A percentile compares a stretch with the other conserved stretches of the same genome.
Conservation (phyloP, 257 asterid genomes). For the Linaria vulgaris region DNA sequence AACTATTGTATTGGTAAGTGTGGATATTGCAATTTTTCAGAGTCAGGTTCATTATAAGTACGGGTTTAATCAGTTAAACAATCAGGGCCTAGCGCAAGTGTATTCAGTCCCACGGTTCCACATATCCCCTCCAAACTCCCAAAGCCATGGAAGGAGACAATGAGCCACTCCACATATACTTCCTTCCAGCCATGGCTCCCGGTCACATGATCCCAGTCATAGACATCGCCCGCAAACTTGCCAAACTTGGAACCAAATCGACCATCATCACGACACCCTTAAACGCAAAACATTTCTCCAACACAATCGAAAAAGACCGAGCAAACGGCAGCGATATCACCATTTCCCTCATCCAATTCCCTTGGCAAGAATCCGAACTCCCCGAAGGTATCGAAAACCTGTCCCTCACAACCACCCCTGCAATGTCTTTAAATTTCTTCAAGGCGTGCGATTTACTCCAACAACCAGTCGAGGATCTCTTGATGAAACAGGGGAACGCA, state of each 20-base stretch:
- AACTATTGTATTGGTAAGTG: too few species aligned
- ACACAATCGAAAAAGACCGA: conserved; percentile 26
- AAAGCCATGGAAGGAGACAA: too few species aligned
- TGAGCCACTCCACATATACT: conserved; percentile 34
- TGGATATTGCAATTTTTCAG: too few species aligned
- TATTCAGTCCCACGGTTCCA: too few species aligned
- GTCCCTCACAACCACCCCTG: conserved; percentile 28
- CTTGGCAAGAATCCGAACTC: conserved; percentile 31
- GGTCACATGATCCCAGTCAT: conserved; percentile 52
- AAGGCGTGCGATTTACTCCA: conserved; percentile 32
- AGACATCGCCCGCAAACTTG: conserved; percentile 36
- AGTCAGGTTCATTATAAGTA: too few species aligned
- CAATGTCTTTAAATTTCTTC: conserved; percentile 28
- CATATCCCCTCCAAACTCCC: too few species aligned
- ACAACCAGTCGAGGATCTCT: conserved; percentile 26
- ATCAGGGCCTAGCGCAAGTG: too few species aligned
- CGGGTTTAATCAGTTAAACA: too few species aligned
- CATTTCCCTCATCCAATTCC: conserved; percentile 28
- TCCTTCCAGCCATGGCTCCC: conserved; percentile 35
- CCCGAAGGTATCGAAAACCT: conserved; percentile 44
- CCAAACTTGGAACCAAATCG: conserved; percentile 29
- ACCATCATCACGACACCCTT: conserved; percentile 35
- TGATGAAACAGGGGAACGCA: conserved; percentile 28
- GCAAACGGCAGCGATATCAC: conserved; percentile 24
- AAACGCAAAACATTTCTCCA: conserved; percentile 24